phyloP scores from a whole-genome alignment of 2,329 filamentous ascomycete genomes.

The Trichoderma koningii region DNA sequence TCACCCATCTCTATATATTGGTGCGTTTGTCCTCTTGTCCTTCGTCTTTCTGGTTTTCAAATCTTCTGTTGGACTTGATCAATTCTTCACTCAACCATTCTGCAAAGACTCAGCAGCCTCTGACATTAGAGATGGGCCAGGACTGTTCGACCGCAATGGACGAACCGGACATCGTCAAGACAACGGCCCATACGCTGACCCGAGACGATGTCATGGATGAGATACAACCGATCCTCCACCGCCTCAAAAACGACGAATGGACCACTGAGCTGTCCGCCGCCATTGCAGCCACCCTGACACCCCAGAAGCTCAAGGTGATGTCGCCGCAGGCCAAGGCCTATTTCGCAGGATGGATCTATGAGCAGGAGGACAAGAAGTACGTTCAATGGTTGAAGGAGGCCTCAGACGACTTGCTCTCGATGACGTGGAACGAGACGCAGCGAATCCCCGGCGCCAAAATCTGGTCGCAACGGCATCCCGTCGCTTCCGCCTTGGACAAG shows the following conservation, averaged over 20 bases:
- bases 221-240: neutral
- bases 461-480: no score
- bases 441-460: neutral
- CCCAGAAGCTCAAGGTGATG: neutral
- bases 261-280: neutral
- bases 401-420: neutral
- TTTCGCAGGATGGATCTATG: neutral
- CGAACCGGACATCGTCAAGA: no score
- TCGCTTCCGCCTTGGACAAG: no score
- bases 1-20: no score
- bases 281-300: neutral
- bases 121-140: no score
- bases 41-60: no score
- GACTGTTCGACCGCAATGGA: no score
- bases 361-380: neutral
- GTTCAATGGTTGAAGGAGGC: neutral
- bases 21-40: no score
- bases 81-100: no score
- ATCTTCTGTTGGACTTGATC: no score
- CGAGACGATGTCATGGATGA: neutral
- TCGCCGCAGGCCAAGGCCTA: neutral
- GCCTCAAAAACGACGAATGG: neutral
- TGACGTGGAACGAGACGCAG: accelerated
- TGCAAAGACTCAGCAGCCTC: no score
- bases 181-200: neutral